Evolutionary conservation across 2,329 filamentous ascomycete species (phyloP), one percentile per base, ranked within the genome.

Genomic region (Penicillium vulpinum): DNA sequence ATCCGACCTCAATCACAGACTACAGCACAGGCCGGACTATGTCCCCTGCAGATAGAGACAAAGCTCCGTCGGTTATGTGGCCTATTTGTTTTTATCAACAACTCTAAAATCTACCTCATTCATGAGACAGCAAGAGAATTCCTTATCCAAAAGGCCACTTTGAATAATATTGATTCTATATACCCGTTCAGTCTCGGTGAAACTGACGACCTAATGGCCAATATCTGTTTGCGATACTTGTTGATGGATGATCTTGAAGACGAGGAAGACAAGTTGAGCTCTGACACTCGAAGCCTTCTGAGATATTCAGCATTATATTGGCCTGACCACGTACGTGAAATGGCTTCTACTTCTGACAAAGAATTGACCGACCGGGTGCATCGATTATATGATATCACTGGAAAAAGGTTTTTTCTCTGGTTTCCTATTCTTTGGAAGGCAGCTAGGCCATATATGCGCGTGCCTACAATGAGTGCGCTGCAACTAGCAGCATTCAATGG

Each of bases 61-160:
- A 59, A 59, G 29, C 35, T 61, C 5, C 56, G 59, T 3, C 53
- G 21, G 8, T 36, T 54, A 51, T 62, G 44, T n/a, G 60, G 62
- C 2, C 44, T 64, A 4, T 64, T 64, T 55, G 29, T 64, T 16
- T 61, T 61, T 13, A 50, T 45, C 4, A 58, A 59, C 13, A 54
- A 58, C 29, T 62, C 54, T 22, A 58, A 58, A 10, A 55, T 64
- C 26, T 60, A 61, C n/a, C 50, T 64, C 4, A 62, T 64, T 13
- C 60, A 64, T 45, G 51, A 64, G 33, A 64, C 62, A 31, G 57
- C 60, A 3, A 61, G 52, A 11, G 57, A 59, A 13, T 60, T 56
- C 35, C 55, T 60, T 2, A 36, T n/a, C 4, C 1, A n/a, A n/a
- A 36, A n/a, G 16, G 4, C 4, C 4, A 36, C 3, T 10, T 36